phyloP scores from a whole-genome alignment of 371 early-diverging fungal species.

The Choanephora cucurbitarum region DNA sequence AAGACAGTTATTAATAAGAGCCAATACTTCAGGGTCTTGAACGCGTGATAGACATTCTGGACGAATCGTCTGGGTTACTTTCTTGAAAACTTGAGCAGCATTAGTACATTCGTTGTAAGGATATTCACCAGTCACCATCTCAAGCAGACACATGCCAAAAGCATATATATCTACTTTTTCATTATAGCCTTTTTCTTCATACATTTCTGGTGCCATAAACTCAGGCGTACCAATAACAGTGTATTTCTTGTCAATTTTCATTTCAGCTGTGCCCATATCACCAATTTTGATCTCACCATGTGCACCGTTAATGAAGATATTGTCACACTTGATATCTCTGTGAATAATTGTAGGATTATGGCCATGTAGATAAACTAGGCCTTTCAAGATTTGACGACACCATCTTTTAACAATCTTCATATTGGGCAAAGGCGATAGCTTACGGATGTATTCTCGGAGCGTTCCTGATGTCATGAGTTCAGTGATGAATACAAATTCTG shows the following conservation, averaged over 20 bases:
- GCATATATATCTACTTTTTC: conserved; percentile 93
- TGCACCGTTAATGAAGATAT: conserved; percentile 90
- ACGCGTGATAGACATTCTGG: conserved; percentile 77
- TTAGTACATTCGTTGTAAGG: conserved; percentile 90
- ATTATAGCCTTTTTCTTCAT: conserved; percentile 84
- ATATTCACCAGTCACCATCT: conserved; percentile 89
- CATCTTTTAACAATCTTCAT: conserved; percentile 81
- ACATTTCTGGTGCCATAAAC: conserved; percentile 93
- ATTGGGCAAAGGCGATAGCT: conserved; percentile 68
- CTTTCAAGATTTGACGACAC: conserved; percentile 81
- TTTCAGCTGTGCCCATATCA: conserved; percentile 75
- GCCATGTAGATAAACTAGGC: conserved; percentile 82
- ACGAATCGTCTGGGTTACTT: conserved; percentile 60
- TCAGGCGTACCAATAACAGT: conserved; percentile 82
- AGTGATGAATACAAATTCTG: conserved; percentile 87
- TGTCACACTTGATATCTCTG: conserved; percentile 82
- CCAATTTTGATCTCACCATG: conserved; percentile 92
- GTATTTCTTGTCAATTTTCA: conserved; percentile 59
- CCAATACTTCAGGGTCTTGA: conserved; percentile 69
- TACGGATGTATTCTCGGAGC: conserved; percentile 74
- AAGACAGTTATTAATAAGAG: conserved; percentile 77
- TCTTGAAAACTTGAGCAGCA: conserved; percentile 85
- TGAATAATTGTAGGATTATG: conserved; percentile 88
- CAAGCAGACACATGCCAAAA: conserved; percentile 91
- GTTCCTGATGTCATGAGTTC: conserved; percentile 95